Conservation (phyloP, 2,329 filamentous ascomycete genomes). For the Chalaropsis thielavioides region DNA sequence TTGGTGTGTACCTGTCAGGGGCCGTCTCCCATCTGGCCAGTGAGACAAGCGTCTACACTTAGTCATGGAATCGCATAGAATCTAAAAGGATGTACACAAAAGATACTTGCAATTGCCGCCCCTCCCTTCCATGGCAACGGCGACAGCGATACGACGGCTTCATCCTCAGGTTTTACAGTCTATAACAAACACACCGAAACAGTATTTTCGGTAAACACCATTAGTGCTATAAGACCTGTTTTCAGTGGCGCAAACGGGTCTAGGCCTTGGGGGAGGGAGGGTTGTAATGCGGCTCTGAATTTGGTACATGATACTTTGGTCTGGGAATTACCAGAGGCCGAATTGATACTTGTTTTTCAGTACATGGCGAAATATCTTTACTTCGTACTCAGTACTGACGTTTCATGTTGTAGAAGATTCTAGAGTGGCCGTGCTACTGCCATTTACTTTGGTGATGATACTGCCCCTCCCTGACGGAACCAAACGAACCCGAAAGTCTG, state of each 20-base stretch:
- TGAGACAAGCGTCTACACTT: background rate
- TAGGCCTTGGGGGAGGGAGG: background rate
- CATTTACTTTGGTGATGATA: background rate
- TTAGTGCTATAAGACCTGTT: background rate
- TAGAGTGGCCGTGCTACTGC: background rate
- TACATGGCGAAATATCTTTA: too few species aligned
- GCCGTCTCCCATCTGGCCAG: background rate
- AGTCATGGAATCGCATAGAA: constrained; percentile 16
- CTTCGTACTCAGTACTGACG: background rate
- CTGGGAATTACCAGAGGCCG: background rate
- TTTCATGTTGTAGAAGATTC: background rate
- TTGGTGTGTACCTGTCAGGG: constrained; percentile 11
- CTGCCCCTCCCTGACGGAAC: background rate
- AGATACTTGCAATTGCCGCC: background rate
- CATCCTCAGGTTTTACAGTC: background rate
- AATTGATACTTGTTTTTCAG: background rate
- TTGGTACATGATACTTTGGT: background rate
- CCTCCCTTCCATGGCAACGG: constrained; percentile 10
- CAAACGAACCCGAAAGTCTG: background rate
- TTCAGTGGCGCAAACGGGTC: background rate
- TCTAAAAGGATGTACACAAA: constrained; percentile 10
- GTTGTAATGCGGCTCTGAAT: background rate
- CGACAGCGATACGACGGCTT: constrained; percentile 5
- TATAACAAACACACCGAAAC: background rate
- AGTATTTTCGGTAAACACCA: background rate